Evolutionary conservation across 192 early-diverging fungal genomes (phyloP).

Genomic region (Dimargaris verticillata): DNA sequence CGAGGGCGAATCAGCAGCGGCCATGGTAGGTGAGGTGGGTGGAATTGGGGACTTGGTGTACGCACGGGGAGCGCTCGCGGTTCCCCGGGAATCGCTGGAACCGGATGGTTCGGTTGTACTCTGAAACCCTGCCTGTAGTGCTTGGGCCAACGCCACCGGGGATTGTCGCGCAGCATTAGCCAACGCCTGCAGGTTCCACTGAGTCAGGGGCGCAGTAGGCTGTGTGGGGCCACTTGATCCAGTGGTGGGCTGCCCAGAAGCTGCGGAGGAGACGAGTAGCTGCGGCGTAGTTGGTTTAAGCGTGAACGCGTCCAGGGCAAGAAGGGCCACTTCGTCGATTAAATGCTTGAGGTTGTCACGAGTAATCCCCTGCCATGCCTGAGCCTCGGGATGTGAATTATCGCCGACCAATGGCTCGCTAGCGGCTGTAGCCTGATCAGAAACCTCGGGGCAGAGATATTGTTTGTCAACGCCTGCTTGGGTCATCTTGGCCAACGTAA

Average conservation of each 20-base stretch:
- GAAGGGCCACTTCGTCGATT: conserved; percentile 1
- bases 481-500: no score
- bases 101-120: no score
- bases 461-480: no score
- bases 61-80: no score
- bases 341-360: background rate
- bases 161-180: background rate
- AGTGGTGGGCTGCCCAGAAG: background rate
- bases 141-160: background rate
- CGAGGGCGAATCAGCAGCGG: background rate
- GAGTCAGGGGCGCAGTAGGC: background rate
- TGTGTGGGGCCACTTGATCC: background rate
- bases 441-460: background rate
- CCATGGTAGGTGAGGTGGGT: background rate
- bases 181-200: background rate
- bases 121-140: background rate
- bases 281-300: background rate
- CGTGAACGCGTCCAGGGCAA: background rate
- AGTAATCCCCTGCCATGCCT: background rate
- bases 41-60: no score
- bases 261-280: background rate
- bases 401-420: background rate
- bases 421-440: background rate
- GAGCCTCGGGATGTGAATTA: background rate
- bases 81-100: no score